Base-by-base conservation (phyloP, 2,329 filamentous ascomycete species). In the Cadophora luteo-olivacea region DNA sequence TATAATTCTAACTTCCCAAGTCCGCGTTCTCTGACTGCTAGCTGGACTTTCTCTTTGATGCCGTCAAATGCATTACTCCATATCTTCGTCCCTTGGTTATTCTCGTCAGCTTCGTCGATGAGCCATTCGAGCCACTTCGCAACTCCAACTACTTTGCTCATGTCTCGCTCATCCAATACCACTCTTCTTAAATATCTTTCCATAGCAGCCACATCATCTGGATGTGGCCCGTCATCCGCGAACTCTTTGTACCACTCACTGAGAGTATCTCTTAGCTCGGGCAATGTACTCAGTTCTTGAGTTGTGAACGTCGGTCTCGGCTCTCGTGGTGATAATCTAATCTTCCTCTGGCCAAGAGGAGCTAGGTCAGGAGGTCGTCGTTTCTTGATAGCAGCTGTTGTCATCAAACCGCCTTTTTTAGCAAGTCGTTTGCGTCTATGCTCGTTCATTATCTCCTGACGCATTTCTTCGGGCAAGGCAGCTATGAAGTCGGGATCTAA, bases 401-500 rank as follows among this genome's bases (percentile, higher is more conserved):
- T 79, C 22, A 85, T 82, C n/a, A 89, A 78, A 0, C 83, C 84
- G 0, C 85, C 82, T 22, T 81, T 84, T 48, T 88, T 85, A 12
- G 88, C 87, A 24, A 91, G 82, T n/a, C 84, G 87, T 24, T 81
- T 79, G 24, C 86, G 86, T 41, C 84, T 85, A 75, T 94, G 90
- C 74, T 97, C 92, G 24, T 88, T 89, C 1, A 97, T 79, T 7
- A 98, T 85, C 79, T 98, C 94, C 19, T 82, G 83, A 14, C 92
- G 88, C 58, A 97, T 86, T 58, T 97, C 92, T 72, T 92, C 89
- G 0, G 95, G 95, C 0, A 98, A 83, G 19, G 94, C 93, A 0
- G 91, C 88, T 2, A 98, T 87, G 75, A 97, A 94, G 0, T 90
- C 89, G 0, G 87, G 83, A 7, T 83, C 76, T 24, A 75, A 67